Evolutionary conservation across 345 rosid species (phyloP).

Genomic region (Hibiscus mutabilis): DNA sequence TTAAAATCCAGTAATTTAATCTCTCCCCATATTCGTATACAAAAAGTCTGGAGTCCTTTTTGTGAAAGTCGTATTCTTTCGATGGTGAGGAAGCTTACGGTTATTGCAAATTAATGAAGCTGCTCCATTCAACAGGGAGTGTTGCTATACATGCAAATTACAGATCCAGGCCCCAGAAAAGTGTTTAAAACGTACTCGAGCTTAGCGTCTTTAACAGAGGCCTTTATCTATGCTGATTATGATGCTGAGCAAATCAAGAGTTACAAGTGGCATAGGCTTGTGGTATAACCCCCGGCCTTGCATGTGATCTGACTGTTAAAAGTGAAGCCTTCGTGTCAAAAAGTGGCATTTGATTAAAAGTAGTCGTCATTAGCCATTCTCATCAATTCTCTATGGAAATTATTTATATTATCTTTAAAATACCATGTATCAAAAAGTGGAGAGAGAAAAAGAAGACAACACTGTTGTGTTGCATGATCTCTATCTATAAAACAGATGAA

Average conservation of each 20-base stretch:
- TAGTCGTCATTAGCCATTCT: not conserved
- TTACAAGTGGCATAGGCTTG: constrained; percentile 7
- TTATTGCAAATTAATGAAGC: not conserved
- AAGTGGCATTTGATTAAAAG: not conserved
- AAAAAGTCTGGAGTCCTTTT: not conserved
- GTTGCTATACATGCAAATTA: not conserved
- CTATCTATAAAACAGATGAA: not conserved
- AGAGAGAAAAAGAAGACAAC: not conserved
- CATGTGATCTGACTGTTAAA: constrained; percentile 23
- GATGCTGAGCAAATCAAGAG: not conserved
- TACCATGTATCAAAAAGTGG: not conserved
- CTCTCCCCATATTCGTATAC: not conserved
- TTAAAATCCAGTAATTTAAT: too few relatives aligned
- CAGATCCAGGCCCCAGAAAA: not conserved
- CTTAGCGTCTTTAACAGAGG: not conserved
- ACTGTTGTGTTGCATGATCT: not conserved
- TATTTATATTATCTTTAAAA: not conserved
- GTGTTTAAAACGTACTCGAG: not conserved
- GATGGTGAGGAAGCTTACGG: not conserved
- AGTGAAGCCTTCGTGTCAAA: constrained; percentile 4
- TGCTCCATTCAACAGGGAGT: not conserved
- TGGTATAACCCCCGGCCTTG: constrained; percentile 14
- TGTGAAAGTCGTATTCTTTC: not conserved
- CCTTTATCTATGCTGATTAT: not conserved
- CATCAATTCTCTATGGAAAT: not conserved